Conservation (phyloP, 805 yeast species). For the Pichia rugopelliculosa region DNA sequence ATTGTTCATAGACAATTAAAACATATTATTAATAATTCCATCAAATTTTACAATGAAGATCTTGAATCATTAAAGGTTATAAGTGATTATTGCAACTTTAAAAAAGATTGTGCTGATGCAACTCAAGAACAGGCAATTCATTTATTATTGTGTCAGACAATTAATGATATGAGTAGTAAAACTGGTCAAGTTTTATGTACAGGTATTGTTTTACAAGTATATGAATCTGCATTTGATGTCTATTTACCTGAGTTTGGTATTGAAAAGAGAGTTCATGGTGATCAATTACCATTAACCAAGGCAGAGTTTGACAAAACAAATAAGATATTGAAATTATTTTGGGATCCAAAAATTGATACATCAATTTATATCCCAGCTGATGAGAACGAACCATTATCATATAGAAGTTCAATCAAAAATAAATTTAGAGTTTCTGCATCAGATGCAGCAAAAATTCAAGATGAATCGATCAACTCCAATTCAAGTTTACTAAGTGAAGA, state of each 20-base stretch:
- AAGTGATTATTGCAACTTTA: constrained; percentile 90
- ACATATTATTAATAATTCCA: constrained; percentile 40
- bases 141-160: constrained; percentile 72
- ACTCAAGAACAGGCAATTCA: constrained; percentile 97
- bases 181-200: constrained; percentile 78
- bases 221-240: constrained; percentile 93
- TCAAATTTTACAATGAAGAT: constrained; percentile 42
- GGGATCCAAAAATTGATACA: constrained; percentile 91
- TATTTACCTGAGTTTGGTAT: constrained; percentile 89
- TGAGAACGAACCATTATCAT: constrained; percentile 69
- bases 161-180: constrained; percentile 60
- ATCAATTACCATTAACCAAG: constrained; percentile 83
- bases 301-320: constrained; percentile 79
- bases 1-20: constrained; percentile 91
- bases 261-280: constrained; percentile 95
- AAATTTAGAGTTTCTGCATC: constrained; percentile 64
- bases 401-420: constrained; percentile 71
- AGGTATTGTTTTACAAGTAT: constrained; percentile 87
- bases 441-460: constrained; percentile 61
- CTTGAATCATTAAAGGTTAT: constrained; percentile 68
- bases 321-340: constrained; percentile 69
- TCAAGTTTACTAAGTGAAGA: constrained; percentile 31
- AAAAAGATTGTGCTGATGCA: constrained; percentile 84
- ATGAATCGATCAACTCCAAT: constrained; percentile 26
- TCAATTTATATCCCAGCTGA: constrained; percentile 91